Conservation (phyloP, 352 stramenopile genomes). For the Globisporangium orthogonon region DNA sequence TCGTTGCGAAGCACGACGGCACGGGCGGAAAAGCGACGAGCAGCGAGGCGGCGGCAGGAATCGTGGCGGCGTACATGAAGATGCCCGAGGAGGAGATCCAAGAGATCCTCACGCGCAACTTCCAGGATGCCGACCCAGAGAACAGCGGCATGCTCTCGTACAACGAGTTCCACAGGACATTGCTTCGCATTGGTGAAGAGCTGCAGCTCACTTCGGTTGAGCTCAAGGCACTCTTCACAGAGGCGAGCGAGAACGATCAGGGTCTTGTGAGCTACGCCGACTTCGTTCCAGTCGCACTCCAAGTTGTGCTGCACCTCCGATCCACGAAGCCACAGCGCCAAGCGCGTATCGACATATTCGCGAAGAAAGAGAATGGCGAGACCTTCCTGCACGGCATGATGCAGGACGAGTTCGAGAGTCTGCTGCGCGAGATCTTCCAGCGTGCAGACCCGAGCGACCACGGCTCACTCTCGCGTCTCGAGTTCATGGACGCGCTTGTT, state of each 20-base stretch:
- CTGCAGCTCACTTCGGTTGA: slow-evolving; percentile 54
- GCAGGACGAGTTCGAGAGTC: slow-evolving; percentile 76
- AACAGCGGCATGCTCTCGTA: slow-evolving; percentile 32
- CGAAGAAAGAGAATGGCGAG: slow-evolving; percentile 38
- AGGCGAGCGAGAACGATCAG: slow-evolving; percentile 62
- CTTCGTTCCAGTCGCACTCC: slow-evolving; percentile 42
- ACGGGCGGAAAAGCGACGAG: slow-evolving; percentile 6
- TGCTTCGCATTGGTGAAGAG: slow-evolving; percentile 35
- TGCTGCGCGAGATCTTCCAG: slow-evolving; percentile 73
- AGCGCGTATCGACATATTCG: slow-evolving; percentile 30
- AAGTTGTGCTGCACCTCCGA: slow-evolving; percentile 39
- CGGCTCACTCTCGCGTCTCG: slow-evolving; percentile 31
- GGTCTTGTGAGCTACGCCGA: slow-evolving; percentile 42
- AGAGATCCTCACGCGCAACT: slow-evolving; percentile 29
- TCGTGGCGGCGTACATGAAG: slow-evolving; percentile 43
- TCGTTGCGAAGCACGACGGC: slow-evolving; percentile 35
- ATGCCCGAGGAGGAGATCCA: slow-evolving; percentile 53
- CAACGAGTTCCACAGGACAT: slow-evolving; percentile 39
- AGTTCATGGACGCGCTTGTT: slow-evolving; percentile 65
- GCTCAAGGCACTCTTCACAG: slow-evolving; percentile 50
- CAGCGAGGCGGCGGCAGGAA: neutral
- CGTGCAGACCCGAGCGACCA: slow-evolving; percentile 49
- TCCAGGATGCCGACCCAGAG: slow-evolving; percentile 37
- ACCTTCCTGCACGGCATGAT: slow-evolving; percentile 73
- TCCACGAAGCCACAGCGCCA: slow-evolving; percentile 38